phyloP scores from a whole-genome alignment of 2,329 filamentous ascomycete species.

The Neoscytalidium dimidiatum region DNA sequence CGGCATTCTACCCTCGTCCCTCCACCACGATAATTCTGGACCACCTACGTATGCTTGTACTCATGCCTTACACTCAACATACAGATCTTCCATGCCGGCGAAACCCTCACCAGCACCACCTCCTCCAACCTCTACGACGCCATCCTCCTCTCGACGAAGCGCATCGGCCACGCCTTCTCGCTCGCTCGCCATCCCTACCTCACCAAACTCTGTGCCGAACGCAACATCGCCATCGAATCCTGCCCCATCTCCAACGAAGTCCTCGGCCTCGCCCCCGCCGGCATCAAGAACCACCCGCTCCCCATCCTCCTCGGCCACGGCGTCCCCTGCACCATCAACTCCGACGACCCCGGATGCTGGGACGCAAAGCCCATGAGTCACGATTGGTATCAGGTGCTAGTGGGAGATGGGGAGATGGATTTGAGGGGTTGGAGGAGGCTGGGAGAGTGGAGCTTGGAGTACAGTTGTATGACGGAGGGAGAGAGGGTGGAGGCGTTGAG shows the following conservation, averaged over 20 bases:
- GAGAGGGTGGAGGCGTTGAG: slow-evolving; percentile 43
- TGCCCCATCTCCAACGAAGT: slow-evolving; percentile 79
- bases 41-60: no score
- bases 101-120: slow-evolving; percentile 64
- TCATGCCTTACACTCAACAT: no score
- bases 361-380: slow-evolving; percentile 56
- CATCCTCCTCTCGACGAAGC: slow-evolving; percentile 64
- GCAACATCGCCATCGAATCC: slow-evolving; percentile 67
- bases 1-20: no score
- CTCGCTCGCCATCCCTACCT: slow-evolving; percentile 66
- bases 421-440: slow-evolving; percentile 71
- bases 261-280: slow-evolving; percentile 64
- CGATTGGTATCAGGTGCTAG: slow-evolving; percentile 67
- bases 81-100: slow-evolving; percentile 70
- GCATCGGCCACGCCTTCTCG: slow-evolving; percentile 76
- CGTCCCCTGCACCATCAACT: slow-evolving; percentile 72
- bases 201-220: slow-evolving; percentile 62
- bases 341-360: slow-evolving; percentile 62
- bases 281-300: slow-evolving; percentile 66
- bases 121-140: slow-evolving; percentile 69
- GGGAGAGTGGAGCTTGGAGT: slow-evolving; percentile 48
- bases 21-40: no score
- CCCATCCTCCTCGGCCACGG: slow-evolving; percentile 69
- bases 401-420: slow-evolving; percentile 64
- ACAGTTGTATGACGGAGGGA: slow-evolving; percentile 39